These are phyloP conservation scores for Prunus mume DNA, from an alignment of 306 rosid species.

Conservation along the genomic window DNA sequence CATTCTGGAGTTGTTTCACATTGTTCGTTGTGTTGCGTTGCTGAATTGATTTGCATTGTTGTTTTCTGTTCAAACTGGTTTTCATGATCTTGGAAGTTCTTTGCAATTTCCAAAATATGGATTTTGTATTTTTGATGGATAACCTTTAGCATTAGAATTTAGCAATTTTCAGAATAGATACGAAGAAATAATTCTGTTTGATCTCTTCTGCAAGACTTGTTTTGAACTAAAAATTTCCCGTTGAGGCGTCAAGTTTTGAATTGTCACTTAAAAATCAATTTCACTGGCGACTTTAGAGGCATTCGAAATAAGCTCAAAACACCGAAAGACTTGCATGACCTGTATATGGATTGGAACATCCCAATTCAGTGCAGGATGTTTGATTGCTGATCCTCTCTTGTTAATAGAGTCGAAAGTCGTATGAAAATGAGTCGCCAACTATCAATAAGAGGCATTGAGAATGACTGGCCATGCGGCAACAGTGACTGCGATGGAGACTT, in stretches of 20 bases:
- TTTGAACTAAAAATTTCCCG: background rate
- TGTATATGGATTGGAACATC: too few species aligned
- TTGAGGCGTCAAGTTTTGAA: background rate
- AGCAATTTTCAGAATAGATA: background rate
- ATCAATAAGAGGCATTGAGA: too few species aligned
- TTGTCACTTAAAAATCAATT: background rate
- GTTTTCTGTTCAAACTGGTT: background rate
- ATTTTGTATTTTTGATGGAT: background rate
- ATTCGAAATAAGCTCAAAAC: too few species aligned
- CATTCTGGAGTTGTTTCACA: background rate
- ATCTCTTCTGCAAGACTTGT: background rate
- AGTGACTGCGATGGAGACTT: too few species aligned
- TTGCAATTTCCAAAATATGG: background rate
- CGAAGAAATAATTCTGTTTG: background rate
- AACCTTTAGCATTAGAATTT: background rate
- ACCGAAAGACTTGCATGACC: too few species aligned
- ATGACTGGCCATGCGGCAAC: too few species aligned
- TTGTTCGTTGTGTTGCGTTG: background rate
- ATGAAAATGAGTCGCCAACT: too few species aligned
- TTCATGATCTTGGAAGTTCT: background rate
- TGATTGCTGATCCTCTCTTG: background rate
- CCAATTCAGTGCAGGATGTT: too few species aligned
- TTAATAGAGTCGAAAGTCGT: too few species aligned
- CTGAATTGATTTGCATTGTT: background rate
- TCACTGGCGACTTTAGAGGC: too few species aligned